Evolutionary conservation across 495 filamentous ascomycete species (phyloP).

Genomic region (Echria macrotheca): DNA sequence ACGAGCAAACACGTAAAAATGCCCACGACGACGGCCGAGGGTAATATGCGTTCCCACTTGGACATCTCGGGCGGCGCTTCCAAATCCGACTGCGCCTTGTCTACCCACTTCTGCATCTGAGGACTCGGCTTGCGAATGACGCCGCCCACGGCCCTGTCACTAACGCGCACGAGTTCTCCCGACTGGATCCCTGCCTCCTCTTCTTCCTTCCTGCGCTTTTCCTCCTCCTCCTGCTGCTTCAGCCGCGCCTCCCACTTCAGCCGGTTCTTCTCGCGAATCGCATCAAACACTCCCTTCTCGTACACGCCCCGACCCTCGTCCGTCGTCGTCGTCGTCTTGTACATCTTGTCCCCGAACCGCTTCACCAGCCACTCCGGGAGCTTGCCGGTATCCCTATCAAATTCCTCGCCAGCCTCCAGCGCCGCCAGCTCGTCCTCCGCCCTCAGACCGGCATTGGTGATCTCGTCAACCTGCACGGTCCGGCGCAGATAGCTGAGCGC

Average conservation of each 20-base stretch:
- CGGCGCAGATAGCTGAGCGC: conserved; percentile 65
- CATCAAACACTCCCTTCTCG: conserved; percentile 44
- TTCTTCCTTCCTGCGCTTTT: conserved; percentile 14
- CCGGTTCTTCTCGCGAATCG: conserved; percentile 39
- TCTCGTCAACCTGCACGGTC: conserved; percentile 69
- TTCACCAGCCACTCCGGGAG: not conserved
- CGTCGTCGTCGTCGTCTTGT: too few relatives aligned
- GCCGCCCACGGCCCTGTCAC: conserved; percentile 21
- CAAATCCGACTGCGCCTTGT: conserved; percentile 35
- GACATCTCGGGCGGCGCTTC: conserved; percentile 45
- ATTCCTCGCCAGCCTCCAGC: conserved; percentile 42
- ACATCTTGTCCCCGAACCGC: not conserved
- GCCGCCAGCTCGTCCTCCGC: conserved; percentile 56
- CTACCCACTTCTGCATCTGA: conserved; percentile 31
- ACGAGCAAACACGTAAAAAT: conserved; percentile 46
- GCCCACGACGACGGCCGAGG: conserved; percentile 54
- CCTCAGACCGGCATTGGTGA: conserved; percentile 48
- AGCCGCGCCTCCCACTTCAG: conserved; percentile 39
- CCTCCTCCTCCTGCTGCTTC: conserved; percentile 35
- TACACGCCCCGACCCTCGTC: conserved; percentile 29
- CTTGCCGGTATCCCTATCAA: conserved; percentile 21
- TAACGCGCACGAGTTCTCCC: conserved; percentile 45
- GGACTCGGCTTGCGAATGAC: conserved; percentile 20
- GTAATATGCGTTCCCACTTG: conserved; percentile 56
- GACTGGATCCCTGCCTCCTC: conserved; percentile 42